phyloP scores from a whole-genome alignment of 306 rosid genomes.

The Malus sylvestris region DNA sequence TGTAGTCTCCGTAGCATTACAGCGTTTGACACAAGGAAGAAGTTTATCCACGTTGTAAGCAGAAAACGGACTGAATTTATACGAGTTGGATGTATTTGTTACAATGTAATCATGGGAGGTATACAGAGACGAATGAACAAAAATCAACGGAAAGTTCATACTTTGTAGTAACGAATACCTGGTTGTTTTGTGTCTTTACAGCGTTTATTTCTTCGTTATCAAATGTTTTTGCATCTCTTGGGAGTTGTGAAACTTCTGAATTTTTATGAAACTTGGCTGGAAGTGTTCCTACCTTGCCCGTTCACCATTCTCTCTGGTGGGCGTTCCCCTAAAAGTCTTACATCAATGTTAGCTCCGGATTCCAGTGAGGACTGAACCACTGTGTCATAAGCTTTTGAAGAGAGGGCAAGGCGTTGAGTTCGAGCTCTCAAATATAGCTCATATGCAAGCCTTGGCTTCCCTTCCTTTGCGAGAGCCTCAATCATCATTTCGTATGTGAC shows the following conservation, averaged over 20 bases:
- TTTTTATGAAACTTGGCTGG: slow-evolving; percentile 29
- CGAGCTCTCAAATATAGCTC: slow-evolving; percentile 66
- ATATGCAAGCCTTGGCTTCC: slow-evolving; percentile 81
- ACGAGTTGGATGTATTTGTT: too few relatives aligned
- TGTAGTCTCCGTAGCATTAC: too few relatives aligned
- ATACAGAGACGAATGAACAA: too few relatives aligned
- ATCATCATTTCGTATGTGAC: slow-evolving; percentile 77
- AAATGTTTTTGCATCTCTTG: too few relatives aligned
- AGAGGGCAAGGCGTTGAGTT: slow-evolving; percentile 53
- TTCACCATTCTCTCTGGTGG: slow-evolving; percentile 45
- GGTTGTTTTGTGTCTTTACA: too few relatives aligned
- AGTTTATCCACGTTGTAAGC: too few relatives aligned
- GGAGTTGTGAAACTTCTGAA: slow-evolving; percentile 5
- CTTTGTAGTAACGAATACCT: too few relatives aligned
- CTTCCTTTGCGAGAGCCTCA: slow-evolving; percentile 79
- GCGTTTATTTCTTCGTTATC: too few relatives aligned
- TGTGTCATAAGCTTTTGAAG: slow-evolving; percentile 66
- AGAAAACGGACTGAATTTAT: too few relatives aligned
- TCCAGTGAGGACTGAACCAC: slow-evolving; percentile 47
- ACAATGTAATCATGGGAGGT: too few relatives aligned
- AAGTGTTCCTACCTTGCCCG: slow-evolving; percentile 25
- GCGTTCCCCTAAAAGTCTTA: slow-evolving; percentile 52
- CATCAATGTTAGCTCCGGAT: slow-evolving; percentile 47
- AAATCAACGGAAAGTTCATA: too few relatives aligned
- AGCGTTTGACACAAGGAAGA: too few relatives aligned